Evolutionary conservation across 1,139 yeast species (phyloP), one percentile per base, ranked within the genome.

Genomic region (Saccharomyces pastorianus): DNA sequence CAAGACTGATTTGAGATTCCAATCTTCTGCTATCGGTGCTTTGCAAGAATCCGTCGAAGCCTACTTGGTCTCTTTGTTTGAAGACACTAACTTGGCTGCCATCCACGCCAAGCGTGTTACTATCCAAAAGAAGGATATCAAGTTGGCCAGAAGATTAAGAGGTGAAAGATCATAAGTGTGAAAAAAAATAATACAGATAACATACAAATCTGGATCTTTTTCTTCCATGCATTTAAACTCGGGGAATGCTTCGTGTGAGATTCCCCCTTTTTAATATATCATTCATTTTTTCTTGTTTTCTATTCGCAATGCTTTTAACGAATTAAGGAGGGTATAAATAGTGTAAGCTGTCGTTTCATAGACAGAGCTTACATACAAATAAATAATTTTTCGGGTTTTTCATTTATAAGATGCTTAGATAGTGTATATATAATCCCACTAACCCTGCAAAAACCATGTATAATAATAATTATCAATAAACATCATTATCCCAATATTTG

Each of bases 21-120:
- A 90, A 79, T 88, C 96, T 63, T 88, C 96, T 67, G 97, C 97
- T 65, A 90, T 90, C 67, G 97, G 97, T 84, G 97, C 97, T 71
- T 82, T 90, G 69, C 97, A 90, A 80, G 97, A 90, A 82, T 89
- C 97, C 68, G 96, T 90, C 67, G 97, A 90, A 83, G 96, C 97
- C 67, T 90, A 90, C 85, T 83, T 90, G 71, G 84, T 81, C 61
- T 86, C 95, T 59, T 78, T 88, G 70, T 88, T 88, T 67, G 96
- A 90, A 81, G 97, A 89, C 80, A 90, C 97, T 69, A 90, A 90
- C 85, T 83, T 90, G 81, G 91, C 96, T 80, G 97, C 97, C 70
- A 88, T 91, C 71, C 97, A 90, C 82, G 97, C 97, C 73, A 90
- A 90, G 90, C 88, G 97, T 83, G 97, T 90, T 71, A 90, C 98